Base-by-base conservation (phyloP, 2,329 filamentous ascomycete species). In the Phyllosticta citriasiana region DNA sequence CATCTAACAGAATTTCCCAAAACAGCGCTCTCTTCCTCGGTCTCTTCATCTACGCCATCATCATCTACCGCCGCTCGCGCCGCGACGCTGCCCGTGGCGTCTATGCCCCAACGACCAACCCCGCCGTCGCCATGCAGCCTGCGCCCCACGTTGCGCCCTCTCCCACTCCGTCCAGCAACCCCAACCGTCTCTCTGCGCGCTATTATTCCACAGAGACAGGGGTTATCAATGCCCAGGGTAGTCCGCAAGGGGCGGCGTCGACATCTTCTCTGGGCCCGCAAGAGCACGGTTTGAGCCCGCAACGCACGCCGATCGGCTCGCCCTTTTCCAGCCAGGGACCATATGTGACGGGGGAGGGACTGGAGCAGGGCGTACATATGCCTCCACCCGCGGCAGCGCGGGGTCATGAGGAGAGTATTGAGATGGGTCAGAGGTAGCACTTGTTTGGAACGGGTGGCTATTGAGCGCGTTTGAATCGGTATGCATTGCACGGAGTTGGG, bases 21-120 rank as follows among this genome's bases (percentile, higher is more conserved):
- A 30, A 12, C 52, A 62, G 60, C 33, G 30, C 55, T n/a, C 30
- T 62, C 30, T 58, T 54, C 52, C n/a, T 57, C 40, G 33, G 60
- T 35, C 55, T 62, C 52, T 40, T 62, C 52, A 58, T 62, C 26
- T 62, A 62, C 40, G 55, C 60, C 25, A 6, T 6, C 51, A 27
- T 51, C 24, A 26, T 62, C 3, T 62, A 55, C 52, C 60, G 24
- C 27, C 35, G 55, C 35, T 2, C 9, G n/a, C 55, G 55, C 33
- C 30, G 55, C 55, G 24, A 16, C 35, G 33, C 33, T 19, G 26
- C 40, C 24, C 40, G 53, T 35, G 25, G 53, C 50, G 33, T 55
- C 19, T 58, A 53, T 30, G 57, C 57, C 19, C 57, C 57, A 7
- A 16, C 57, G 8, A 19, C 50, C 47, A 58, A 58, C 57, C 50